Conservation (phyloP, 108 stramenopile species). For the Seminavis robusta region DNA sequence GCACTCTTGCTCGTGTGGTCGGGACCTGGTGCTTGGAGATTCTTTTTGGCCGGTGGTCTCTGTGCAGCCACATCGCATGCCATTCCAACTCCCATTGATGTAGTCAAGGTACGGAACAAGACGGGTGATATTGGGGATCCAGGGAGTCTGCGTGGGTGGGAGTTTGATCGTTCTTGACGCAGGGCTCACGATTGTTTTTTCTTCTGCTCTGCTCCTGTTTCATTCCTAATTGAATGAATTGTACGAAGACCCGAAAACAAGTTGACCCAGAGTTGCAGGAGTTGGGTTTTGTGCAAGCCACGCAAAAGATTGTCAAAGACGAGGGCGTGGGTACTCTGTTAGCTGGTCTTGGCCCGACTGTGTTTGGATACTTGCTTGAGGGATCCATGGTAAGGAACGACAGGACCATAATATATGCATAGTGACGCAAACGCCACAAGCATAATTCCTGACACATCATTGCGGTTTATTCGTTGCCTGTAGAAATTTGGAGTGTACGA, state of each 20-base stretch:
- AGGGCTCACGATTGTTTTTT: background rate
- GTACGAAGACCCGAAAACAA: slow-evolving; percentile 61
- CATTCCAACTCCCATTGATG: slow-evolving; percentile 80
- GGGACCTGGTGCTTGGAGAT: slow-evolving; percentile 55
- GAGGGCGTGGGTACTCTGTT: slow-evolving; percentile 54
- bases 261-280: slow-evolving; percentile 46
- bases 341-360: slow-evolving; percentile 73
- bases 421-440: too few relatives aligned
- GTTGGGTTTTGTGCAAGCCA: slow-evolving; percentile 36
- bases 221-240: background rate
- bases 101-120: slow-evolving; percentile 77
- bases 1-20: slow-evolving; percentile 1
- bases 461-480: too few relatives aligned
- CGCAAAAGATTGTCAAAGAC: slow-evolving; percentile 43
- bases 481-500: slow-evolving; percentile 92
- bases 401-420: background rate
- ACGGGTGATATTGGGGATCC: too few relatives aligned
- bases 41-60: slow-evolving; percentile 72
- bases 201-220: background rate
- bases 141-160: slow-evolving; percentile 2
- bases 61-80: slow-evolving; percentile 80
- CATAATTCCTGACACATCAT: too few relatives aligned
- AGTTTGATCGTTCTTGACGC: slow-evolving; percentile 23
- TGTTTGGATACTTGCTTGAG: slow-evolving; percentile 76
- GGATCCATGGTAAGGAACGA: slow-evolving; percentile 35